A percentile compares a stretch with the other conserved stretches of the same genome.
phyloP scores from a whole-genome alignment of 352 stramenopile genomes.

The Globisporangium megalacanthum region DNA sequence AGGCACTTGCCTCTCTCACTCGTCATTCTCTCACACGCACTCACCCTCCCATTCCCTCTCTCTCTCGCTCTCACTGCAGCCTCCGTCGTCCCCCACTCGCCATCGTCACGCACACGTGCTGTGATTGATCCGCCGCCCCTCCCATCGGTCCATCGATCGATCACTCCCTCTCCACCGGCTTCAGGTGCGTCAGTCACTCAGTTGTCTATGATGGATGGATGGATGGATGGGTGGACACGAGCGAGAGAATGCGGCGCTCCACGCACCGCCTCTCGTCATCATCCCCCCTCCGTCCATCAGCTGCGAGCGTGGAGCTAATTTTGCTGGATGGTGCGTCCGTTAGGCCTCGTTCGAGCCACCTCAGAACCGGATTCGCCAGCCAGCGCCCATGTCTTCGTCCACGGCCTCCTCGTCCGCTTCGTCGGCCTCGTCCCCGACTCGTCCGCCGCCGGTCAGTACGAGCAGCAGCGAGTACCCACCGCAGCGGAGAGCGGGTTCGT shows the following conservation, averaged over 20 bases:
- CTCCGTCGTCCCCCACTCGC: neutral
- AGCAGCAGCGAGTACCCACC: slow-evolving; percentile 4
- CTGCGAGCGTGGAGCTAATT: neutral
- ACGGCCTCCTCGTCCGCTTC: slow-evolving; percentile 3
- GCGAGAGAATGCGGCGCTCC: neutral
- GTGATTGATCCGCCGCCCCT: slow-evolving; percentile 10
- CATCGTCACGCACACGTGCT: slow-evolving; percentile 3
- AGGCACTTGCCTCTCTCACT: neutral
- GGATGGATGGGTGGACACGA: no score
- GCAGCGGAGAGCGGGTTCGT: slow-evolving; percentile 16
- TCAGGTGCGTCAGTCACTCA: neutral
- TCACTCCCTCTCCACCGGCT: slow-evolving; percentile 8
- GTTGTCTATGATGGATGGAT: neutral
- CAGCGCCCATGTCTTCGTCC: slow-evolving; percentile 15
- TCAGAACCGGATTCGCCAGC: slow-evolving; percentile 18
- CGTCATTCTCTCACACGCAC: neutral
- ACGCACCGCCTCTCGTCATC: neutral
- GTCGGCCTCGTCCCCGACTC: slow-evolving; percentile 1
- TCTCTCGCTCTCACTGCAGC: neutral
- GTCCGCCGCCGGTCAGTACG: neutral
- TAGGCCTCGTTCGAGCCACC: no score
- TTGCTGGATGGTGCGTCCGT: neutral
- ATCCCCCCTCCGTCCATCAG: neutral
- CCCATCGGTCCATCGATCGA: slow-evolving; percentile 19
- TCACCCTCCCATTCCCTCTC: neutral